A percentile compares a stretch with the other conserved stretches of the same genome.
These are phyloP conservation scores for Kazachstania martiniae DNA, from an alignment of 805 yeast species.

Conservation along the genomic window DNA sequence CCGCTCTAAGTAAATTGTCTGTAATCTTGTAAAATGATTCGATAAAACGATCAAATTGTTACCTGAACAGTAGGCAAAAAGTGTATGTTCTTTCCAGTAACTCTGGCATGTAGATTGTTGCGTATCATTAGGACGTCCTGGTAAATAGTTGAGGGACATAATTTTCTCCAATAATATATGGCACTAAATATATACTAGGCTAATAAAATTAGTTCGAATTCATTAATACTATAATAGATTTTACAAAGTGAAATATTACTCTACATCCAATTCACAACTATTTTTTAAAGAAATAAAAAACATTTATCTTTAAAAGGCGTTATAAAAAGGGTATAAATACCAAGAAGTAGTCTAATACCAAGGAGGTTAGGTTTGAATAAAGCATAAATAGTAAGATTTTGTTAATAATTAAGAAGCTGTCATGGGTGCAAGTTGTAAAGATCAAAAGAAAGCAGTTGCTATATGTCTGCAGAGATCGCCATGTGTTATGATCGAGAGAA, in stretches of 20 bases:
- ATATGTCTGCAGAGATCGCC: slow-evolving; percentile 93
- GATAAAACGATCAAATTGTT: slow-evolving; percentile 66
- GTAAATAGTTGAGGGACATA: slow-evolving; percentile 63
- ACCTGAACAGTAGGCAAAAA: slow-evolving; percentile 76
- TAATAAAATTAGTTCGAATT: not conserved
- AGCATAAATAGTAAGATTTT: no score
- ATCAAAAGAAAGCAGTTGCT: slow-evolving; percentile 90
- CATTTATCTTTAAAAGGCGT: no score
- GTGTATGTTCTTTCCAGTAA: slow-evolving; percentile 53
- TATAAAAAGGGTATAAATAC: no score
- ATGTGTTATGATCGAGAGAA: slow-evolving; percentile 81
- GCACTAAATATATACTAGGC: not conserved
- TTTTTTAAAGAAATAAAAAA: not conserved
- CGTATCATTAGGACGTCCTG: slow-evolving; percentile 69
- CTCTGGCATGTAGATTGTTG: slow-evolving; percentile 46
- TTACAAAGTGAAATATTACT: not conserved
- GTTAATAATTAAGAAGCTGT: no score
- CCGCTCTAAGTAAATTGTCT: slow-evolving; percentile 59
- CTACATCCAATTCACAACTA: not conserved
- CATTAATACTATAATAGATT: not conserved
- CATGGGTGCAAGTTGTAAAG: slow-evolving; percentile 81
- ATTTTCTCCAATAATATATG: not conserved
- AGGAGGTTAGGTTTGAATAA: no score
- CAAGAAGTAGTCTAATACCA: no score
- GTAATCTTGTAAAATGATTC: slow-evolving; percentile 44